Evolutionary conservation across 2,329 filamentous ascomycete genomes (phyloP), one percentile per base, ranked within the genome.

Genomic region (Colletotrichum tamarilloi): DNA sequence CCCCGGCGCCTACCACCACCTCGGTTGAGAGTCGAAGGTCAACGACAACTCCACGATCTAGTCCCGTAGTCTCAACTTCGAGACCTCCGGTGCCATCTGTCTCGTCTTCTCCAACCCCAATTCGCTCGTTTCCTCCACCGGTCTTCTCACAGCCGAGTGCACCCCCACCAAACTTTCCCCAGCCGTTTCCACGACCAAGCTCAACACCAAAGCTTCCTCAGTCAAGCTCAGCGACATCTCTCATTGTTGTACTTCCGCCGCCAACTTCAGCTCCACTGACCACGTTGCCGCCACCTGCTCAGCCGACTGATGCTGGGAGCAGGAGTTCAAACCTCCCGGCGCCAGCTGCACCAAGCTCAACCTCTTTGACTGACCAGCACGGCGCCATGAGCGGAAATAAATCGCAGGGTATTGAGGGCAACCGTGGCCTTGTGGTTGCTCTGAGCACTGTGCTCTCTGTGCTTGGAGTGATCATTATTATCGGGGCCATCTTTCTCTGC

Each of bases 391-490:
- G 24, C 57, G 68, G 58, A 26, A 64, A 35, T 59, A 63, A 62
- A 9, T 59, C 68, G 2, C 68, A 72, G 22, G 52, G 53, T 32
- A 62, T 35, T 75, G 75, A 75, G 38, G 77, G 80, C 76, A 81
- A 82, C 76, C 81, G 82, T 56, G 87, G 81, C 8, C 81, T 88
- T 32, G 84, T 87, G 73, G 87, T 91, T 75, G 83, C 85, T 62
- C 82, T 91, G 49, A 86, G 87, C 78, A 87, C 85, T 11, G 81
- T 85, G 1, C 77, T 87, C 35, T 85, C 85, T n/a, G 84, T 88
- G 57, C 82, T 88, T 2, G 85, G 82, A 11, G 76, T 87, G 35
- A 75, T 84, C 19, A 62, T 85, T 63, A 70, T 82, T 24, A 80
- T 81, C 4, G 77, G 78, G 5, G 77, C 78, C 22, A 75, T 84